phyloP scores from a whole-genome alignment of 2,329 filamentous ascomycete species.

The Tolypocladium endophyticum region DNA sequence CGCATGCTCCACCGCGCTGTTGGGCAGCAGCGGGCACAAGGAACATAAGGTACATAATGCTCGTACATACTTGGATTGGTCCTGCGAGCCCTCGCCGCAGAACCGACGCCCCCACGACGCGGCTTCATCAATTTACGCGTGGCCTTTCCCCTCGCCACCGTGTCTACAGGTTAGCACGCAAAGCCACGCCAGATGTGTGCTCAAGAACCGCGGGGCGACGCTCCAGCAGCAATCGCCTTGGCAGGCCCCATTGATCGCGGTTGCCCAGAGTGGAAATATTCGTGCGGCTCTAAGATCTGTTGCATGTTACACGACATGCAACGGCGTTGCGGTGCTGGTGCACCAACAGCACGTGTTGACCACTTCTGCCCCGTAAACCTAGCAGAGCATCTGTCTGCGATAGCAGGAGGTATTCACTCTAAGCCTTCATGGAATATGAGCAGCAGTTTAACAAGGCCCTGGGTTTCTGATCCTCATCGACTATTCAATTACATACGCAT shows the following conservation, averaged over 20 bases:
- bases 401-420: background rate
- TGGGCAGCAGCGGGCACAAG: background rate
- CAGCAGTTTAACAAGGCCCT: too few species aligned
- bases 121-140: background rate
- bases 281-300: background rate
- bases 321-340: background rate
- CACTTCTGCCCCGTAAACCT: background rate
- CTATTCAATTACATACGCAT: too few species aligned
- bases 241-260: background rate
- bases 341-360: background rate
- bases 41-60: too few species aligned
- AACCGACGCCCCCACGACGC: background rate
- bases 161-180: background rate
- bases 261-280: background rate
- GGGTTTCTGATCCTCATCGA: too few species aligned
- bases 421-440: background rate
- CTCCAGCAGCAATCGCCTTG: background rate
- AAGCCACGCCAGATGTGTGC: background rate
- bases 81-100: background rate
- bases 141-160: background rate
- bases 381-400: background rate
- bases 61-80: too few species aligned
- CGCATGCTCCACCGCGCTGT: background rate
- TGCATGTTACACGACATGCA: background rate
- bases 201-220: background rate